Percentiles rank a stretch among this genome's conserved stretches.
These are phyloP conservation scores for Penicillium sp. DNA, from an alignment of 2,329 filamentous ascomycete genomes.

Conservation along the genomic window DNA sequence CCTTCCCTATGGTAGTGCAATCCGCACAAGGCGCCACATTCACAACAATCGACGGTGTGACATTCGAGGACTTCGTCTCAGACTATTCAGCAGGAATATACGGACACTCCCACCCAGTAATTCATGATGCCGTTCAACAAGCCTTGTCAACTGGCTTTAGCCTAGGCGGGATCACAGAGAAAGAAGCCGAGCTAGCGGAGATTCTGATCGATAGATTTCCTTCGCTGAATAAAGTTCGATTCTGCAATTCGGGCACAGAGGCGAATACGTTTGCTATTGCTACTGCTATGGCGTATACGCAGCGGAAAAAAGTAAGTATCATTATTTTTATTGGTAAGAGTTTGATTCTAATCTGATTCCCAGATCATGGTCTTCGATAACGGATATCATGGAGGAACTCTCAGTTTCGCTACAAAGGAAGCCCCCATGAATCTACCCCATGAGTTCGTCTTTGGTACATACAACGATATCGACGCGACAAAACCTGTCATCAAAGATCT, in stretches of 20 bases:
- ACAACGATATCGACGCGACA: slow-evolving; percentile 53
- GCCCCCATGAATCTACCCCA: slow-evolving; percentile 8
- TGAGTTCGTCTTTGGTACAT: slow-evolving; percentile 53
- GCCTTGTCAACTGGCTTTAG: slow-evolving; percentile 48
- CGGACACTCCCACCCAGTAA: slow-evolving; percentile 62
- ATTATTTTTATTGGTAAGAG: background rate
- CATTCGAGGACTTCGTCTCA: slow-evolving; percentile 5
- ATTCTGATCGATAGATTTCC: slow-evolving; percentile 57
- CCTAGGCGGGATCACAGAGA: slow-evolving; percentile 54
- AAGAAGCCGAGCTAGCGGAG: slow-evolving; percentile 55
- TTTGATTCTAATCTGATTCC: background rate
- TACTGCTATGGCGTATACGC: slow-evolving; percentile 47
- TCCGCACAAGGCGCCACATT: slow-evolving; percentile 28
- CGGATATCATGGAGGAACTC: slow-evolving; percentile 58
- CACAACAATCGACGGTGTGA: slow-evolving; percentile 29
- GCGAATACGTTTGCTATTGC: slow-evolving; percentile 63
- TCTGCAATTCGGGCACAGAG: slow-evolving; percentile 68
- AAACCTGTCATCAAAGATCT: background rate
- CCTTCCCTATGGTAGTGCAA: slow-evolving; percentile 36
- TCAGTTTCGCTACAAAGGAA: slow-evolving; percentile 44
- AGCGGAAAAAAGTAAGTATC: slow-evolving; percentile 26
- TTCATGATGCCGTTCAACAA: slow-evolving; percentile 51
- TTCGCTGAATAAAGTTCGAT: slow-evolving; percentile 57
- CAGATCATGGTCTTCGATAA: slow-evolving; percentile 46
- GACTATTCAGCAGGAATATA: slow-evolving; percentile 58